These are phyloP conservation scores for Schwanniomyces polymorphus DNA, from an alignment of 805 yeast species.

Conservation along the genomic window DNA sequence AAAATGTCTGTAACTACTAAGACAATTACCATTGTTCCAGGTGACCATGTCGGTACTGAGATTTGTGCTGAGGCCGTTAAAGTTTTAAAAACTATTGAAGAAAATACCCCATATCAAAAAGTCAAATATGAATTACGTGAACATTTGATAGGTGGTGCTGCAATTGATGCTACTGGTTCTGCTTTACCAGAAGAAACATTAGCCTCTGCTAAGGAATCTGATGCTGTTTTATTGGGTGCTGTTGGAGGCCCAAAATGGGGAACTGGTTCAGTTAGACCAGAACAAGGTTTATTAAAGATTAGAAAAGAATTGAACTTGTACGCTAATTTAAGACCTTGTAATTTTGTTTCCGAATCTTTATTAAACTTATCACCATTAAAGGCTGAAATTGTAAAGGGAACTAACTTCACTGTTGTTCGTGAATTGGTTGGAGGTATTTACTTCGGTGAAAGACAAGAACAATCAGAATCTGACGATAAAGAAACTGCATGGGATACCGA, in stretches of 20 bases:
- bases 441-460: constrained; percentile 95
- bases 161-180: constrained; percentile 93
- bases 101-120: constrained; percentile 34
- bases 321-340: constrained; percentile 96
- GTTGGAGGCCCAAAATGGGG: constrained; percentile 99
- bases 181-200: constrained; percentile 87
- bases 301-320: constrained; percentile 92
- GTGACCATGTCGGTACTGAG: constrained; percentile 97
- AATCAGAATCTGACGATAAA: constrained; percentile 59
- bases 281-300: constrained; percentile 91
- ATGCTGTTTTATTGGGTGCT: constrained; percentile 96
- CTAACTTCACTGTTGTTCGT: constrained; percentile 90
- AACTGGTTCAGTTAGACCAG: constrained; percentile 93
- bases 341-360: constrained; percentile 82
- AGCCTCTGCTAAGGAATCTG: constrained; percentile 78
- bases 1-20: constrained; percentile 34
- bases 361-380: constrained; percentile 87
- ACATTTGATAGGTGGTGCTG: constrained; percentile 96
- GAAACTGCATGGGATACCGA: constrained; percentile 94
- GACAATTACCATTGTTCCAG: constrained; percentile 85
- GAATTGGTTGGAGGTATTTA: constrained; percentile 98
- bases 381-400: constrained; percentile 81
- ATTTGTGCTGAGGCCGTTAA: constrained; percentile 88
- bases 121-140: constrained; percentile 73
- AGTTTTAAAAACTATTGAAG: constrained; percentile 77